Evolutionary conservation across 2,329 filamentous ascomycete genomes (phyloP).

Genomic region (Monosporascus sp.): DNA sequence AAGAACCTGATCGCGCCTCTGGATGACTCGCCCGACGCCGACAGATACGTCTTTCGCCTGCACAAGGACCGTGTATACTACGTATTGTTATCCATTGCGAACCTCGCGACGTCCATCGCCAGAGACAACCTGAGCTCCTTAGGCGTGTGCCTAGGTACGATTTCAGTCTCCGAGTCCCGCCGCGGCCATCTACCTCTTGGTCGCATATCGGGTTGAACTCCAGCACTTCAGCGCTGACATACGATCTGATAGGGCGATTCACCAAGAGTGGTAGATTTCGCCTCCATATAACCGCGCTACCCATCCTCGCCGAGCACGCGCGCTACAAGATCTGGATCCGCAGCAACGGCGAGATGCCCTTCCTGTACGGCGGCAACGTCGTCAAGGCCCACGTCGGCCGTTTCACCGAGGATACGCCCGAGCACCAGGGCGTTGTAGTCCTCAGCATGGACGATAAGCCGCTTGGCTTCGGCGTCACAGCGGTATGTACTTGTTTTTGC

Average conservation of each 20-base stretch:
- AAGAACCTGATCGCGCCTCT: slow-evolving; percentile 77
- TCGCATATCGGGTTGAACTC: too few relatives aligned
- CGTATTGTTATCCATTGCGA: slow-evolving; percentile 81
- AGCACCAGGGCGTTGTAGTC: slow-evolving; percentile 87
- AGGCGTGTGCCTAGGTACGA: slow-evolving; percentile 72
- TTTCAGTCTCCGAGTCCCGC: background rate
- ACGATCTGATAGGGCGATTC: slow-evolving; percentile 65
- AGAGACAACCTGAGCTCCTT: slow-evolving; percentile 78
- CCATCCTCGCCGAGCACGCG: slow-evolving; percentile 81
- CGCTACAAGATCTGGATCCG: slow-evolving; percentile 98
- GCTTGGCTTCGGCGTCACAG: slow-evolving; percentile 88
- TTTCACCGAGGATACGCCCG: slow-evolving; percentile 64
- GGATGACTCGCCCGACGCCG: slow-evolving; percentile 59
- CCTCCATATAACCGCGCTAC: slow-evolving; percentile 82
- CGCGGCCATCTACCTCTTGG: background rate
- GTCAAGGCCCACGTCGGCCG: slow-evolving; percentile 57
- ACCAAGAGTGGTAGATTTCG: slow-evolving; percentile 96
- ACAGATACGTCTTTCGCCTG: slow-evolving; percentile 81
- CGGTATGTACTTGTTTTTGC: slow-evolving; percentile 28
- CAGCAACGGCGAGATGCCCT: slow-evolving; percentile 94
- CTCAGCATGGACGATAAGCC: slow-evolving; percentile 89
- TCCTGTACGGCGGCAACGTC: slow-evolving; percentile 82
- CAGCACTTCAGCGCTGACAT: too few relatives aligned
- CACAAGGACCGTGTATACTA: slow-evolving; percentile 74
- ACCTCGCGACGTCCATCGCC: slow-evolving; percentile 80